phyloP scores from a whole-genome alignment of 345 rosid species.

The Citrus hindsii region DNA sequence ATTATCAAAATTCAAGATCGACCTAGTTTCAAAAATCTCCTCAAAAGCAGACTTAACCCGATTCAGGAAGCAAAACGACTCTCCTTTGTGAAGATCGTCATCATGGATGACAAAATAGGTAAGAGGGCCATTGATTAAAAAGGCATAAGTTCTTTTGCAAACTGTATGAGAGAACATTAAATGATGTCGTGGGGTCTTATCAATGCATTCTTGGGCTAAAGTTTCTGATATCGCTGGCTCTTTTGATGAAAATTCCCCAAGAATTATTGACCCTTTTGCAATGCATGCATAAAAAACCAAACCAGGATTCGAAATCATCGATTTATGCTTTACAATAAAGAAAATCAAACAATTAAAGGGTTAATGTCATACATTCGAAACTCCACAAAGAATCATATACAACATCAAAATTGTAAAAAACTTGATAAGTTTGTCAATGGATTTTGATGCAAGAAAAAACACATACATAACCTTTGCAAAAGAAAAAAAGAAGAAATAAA shows the following conservation, averaged over 20 bases:
- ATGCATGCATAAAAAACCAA: constrained; percentile 60
- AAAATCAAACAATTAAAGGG: background rate
- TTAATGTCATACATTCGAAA: background rate
- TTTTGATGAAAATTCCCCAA: constrained; percentile 54
- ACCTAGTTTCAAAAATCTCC: constrained; percentile 34
- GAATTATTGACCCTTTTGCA: constrained; percentile 54
- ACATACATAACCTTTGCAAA: background rate
- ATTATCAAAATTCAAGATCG: constrained; percentile 23
- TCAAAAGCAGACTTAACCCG: constrained; percentile 46
- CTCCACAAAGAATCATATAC: background rate
- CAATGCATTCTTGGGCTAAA: constrained; percentile 57
- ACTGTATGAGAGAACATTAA: constrained; percentile 69
- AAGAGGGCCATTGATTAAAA: constrained; percentile 53
- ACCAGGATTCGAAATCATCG: constrained; percentile 66
- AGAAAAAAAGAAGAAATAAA: too few species aligned
- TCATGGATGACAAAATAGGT: constrained; percentile 59
- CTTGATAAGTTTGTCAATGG: background rate
- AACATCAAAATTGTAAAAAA: background rate
- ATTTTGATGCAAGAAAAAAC: background rate
- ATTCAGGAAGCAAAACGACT: constrained; percentile 50
- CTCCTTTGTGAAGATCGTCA: constrained; percentile 39
- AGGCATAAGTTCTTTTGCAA: constrained; percentile 47
- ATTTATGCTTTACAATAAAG: background rate
- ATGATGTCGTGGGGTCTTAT: constrained; percentile 67
- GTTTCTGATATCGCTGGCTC: constrained; percentile 46